phyloP scores from a whole-genome alignment of 2,329 filamentous ascomycete genomes.

The Nothophoma quercina region DNA sequence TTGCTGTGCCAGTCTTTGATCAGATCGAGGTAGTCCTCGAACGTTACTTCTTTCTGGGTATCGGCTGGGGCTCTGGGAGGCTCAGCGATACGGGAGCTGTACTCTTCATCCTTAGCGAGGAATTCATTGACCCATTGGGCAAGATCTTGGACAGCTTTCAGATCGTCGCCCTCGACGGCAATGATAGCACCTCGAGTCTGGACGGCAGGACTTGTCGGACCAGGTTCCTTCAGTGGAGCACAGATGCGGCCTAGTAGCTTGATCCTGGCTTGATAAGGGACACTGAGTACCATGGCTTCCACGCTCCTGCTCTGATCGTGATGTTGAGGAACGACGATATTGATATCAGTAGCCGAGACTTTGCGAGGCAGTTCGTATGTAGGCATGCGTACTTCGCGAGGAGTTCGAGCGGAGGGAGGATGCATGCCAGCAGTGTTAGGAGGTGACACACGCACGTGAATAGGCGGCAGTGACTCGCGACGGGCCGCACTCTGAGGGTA shows the following conservation, averaged over 20 bases:
- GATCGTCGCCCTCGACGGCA: slow-evolving; percentile 78
- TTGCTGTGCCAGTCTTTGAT: slow-evolving; percentile 79
- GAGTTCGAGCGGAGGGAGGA: slow-evolving; percentile 38
- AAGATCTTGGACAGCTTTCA: slow-evolving; percentile 69
- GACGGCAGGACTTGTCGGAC: slow-evolving; percentile 37
- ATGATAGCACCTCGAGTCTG: slow-evolving; percentile 77
- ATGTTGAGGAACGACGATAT: slow-evolving; percentile 28
- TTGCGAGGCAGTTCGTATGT: slow-evolving; percentile 15
- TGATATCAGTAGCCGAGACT: slow-evolving; percentile 29
- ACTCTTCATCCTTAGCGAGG: slow-evolving; percentile 61
- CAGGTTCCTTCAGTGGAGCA: slow-evolving; percentile 63
- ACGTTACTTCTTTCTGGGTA: slow-evolving; percentile 44
- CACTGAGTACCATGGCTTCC: slow-evolving; percentile 76
- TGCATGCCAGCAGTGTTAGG: slow-evolving; percentile 44
- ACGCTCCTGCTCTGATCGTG: slow-evolving; percentile 59
- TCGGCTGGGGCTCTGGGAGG: slow-evolving; percentile 55
- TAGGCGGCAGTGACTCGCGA: slow-evolving; percentile 45
- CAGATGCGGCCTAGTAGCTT: slow-evolving; percentile 78
- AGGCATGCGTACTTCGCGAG: slow-evolving; percentile 31
- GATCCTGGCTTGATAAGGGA: slow-evolving; percentile 78
- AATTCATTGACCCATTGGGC: slow-evolving; percentile 67
- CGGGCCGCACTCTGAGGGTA: slow-evolving; percentile 40
- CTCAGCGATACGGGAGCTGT: slow-evolving; percentile 58
- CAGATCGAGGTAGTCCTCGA: slow-evolving; percentile 68
- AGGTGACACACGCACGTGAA: slow-evolving; percentile 41